Evolutionary conservation across 1,139 yeast species (phyloP).

Genomic region (Geotrichum europaeum): DNA sequence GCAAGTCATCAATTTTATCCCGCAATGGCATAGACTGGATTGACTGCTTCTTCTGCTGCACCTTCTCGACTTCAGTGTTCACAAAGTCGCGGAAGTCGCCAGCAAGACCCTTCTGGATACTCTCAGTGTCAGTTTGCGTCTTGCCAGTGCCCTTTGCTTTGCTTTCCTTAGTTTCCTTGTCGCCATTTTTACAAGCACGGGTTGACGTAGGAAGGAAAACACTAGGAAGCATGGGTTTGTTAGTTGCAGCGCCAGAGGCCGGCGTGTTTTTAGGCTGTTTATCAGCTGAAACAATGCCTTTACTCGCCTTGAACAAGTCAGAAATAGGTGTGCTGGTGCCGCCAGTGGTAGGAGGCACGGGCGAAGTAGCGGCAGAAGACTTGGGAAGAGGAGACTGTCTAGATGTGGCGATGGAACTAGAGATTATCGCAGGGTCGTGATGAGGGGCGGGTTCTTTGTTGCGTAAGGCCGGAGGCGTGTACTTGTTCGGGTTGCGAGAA

Average conservation of each 20-base stretch:
- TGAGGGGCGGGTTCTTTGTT: conserved; percentile 21
- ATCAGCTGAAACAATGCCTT: conserved; percentile 15
- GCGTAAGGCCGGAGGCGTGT: conserved; percentile 59
- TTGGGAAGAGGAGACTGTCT: conserved; percentile 15
- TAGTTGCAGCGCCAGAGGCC: conserved; percentile 4
- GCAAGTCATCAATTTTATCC: conserved; percentile 57
- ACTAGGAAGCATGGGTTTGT: conserved; percentile 17
- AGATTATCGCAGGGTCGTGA: conserved; percentile 69
- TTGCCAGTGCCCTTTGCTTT: conserved; percentile 10
- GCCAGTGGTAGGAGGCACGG: conserved; percentile 3
- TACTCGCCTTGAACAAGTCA: conserved; percentile 16
- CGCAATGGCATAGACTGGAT: conserved; percentile 42
- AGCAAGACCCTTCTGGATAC: conserved; percentile 32
- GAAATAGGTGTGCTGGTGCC: conserved; percentile 19
- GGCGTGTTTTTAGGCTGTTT: conserved; percentile 7
- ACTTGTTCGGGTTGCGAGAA: conserved; percentile 41
- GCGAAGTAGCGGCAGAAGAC: not conserved
- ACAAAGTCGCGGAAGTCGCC: conserved; percentile 36
- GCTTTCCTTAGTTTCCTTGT: conserved; percentile 3
- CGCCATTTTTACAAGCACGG: conserved; percentile 8
- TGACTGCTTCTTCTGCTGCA: conserved; percentile 30
- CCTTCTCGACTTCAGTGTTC: conserved; percentile 31
- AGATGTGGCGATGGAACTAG: conserved; percentile 33
- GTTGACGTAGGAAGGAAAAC: conserved; percentile 15
- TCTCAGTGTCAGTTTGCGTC: conserved; percentile 13